Evolutionary conservation across 148 eudicot species (phyloP).

Genomic region (Dianthus caryophyllus): DNA sequence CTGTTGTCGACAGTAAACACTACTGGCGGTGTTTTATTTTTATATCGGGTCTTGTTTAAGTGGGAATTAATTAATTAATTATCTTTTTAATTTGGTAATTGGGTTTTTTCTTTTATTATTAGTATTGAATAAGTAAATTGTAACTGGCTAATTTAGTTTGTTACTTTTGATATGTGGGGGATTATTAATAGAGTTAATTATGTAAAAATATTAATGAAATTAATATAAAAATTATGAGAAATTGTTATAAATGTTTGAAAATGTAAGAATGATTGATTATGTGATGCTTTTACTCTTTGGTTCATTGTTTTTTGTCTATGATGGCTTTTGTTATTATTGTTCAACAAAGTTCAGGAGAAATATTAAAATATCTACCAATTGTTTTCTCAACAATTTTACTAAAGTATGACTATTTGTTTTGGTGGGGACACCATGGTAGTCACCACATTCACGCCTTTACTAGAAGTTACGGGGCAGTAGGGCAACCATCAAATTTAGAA

Average conservation of each 20-base stretch:
- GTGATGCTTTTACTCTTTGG: background rate
- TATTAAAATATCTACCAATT: background rate
- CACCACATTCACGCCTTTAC: too few species aligned
- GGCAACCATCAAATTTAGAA: too few species aligned
- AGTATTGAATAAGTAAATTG: conserved; percentile 1
- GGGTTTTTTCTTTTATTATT: background rate
- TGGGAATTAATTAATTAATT: conserved; percentile 3
- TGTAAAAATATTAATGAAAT: background rate
- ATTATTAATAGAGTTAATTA: background rate
- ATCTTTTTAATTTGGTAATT: background rate
- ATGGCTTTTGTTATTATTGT: background rate
- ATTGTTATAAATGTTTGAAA: background rate
- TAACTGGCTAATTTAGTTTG: background rate
- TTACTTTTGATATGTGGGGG: background rate
- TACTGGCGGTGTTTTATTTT: too few species aligned
- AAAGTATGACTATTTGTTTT: too few species aligned
- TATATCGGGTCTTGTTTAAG: background rate
- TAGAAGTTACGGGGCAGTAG: too few species aligned
- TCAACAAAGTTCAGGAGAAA: background rate
- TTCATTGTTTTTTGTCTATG: background rate
- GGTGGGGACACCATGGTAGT: background rate
- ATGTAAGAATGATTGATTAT: background rate
- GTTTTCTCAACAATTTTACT: background rate
- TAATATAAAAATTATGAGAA: background rate
- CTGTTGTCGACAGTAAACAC: background rate